Evolutionary conservation across 371 early-diverging fungal species (phyloP).

Genomic region (Mortierella sp.): DNA sequence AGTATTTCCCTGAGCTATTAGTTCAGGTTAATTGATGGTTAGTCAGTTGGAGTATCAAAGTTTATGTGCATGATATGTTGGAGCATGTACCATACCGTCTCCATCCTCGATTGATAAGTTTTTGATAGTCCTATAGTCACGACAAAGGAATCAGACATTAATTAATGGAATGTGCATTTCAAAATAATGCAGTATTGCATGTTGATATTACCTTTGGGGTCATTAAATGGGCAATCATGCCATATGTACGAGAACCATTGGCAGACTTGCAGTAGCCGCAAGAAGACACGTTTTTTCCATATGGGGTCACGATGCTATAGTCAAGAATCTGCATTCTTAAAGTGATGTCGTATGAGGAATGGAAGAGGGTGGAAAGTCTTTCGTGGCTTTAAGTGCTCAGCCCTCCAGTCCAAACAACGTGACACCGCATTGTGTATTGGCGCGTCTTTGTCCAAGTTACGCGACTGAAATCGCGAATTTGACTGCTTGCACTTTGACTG

Average conservation of each 20-base stretch:
- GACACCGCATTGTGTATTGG: too few species aligned
- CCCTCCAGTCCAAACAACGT: too few species aligned
- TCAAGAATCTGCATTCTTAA: constrained; percentile 34
- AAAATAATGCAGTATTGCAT: not conserved
- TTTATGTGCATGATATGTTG: not conserved
- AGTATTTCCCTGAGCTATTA: constrained; percentile 70
- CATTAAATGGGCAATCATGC: constrained; percentile 66
- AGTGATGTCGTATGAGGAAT: not conserved
- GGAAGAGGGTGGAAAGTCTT: not conserved
- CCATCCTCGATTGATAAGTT: constrained; percentile 78
- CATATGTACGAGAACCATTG: constrained; percentile 64
- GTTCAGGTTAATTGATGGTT: not conserved
- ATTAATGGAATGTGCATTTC: not conserved
- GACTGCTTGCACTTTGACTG: too few species aligned
- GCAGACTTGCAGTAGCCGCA: constrained; percentile 72
- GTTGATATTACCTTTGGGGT: constrained; percentile 27
- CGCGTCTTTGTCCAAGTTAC: too few species aligned
- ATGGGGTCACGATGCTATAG: constrained; percentile 56
- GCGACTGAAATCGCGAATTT: too few species aligned
- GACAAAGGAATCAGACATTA: not conserved
- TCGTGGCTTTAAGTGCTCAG: too few species aligned
- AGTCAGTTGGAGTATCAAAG: not conserved
- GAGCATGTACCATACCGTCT: constrained; percentile 60
- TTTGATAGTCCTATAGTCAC: constrained; percentile 70
- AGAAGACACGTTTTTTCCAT: constrained; percentile 56